A percentile compares a stretch with the other conserved stretches of the same genome.
Conservation (phyloP, 306 rosid genomes). For the Fagus crenata region DNA sequence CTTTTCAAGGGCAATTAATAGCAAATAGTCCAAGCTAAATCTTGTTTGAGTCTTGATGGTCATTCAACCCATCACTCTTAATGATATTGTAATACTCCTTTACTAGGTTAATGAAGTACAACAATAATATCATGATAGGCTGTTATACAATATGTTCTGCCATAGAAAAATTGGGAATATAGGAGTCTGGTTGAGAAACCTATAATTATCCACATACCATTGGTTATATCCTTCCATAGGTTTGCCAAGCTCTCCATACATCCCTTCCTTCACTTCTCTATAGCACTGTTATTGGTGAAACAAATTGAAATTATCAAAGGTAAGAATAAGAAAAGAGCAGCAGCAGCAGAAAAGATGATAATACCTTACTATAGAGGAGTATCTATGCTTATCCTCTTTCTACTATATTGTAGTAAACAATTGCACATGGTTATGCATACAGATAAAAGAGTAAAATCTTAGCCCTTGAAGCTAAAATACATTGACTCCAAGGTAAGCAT, state of each 20-base stretch:
- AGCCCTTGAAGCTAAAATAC: too few species aligned
- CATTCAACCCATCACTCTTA: not conserved
- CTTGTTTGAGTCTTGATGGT: not conserved
- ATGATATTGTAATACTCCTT: not conserved
- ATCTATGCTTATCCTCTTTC: too few species aligned
- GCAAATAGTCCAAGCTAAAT: not conserved
- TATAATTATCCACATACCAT: constrained; percentile 55
- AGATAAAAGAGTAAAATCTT: not conserved
- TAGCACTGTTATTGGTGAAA: constrained; percentile 59
- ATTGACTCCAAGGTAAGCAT: not conserved
- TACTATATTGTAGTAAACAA: not conserved
- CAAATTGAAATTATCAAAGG: not conserved
- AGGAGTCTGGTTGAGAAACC: not conserved
- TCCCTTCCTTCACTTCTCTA: constrained; percentile 70
- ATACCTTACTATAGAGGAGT: not conserved
- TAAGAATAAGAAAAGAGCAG: not conserved
- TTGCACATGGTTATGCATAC: not conserved
- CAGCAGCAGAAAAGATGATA: not conserved
- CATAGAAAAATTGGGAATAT: not conserved
- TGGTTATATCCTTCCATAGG: constrained; percentile 79
- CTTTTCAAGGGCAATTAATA: not conserved
- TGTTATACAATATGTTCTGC: not conserved
- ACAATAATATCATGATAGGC: not conserved
- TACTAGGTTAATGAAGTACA: not conserved
- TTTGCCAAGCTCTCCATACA: constrained; percentile 87